Evolutionary conservation across 106 monocot genomes (phyloP).

Genomic region (Dioscorea dumetorum): DNA sequence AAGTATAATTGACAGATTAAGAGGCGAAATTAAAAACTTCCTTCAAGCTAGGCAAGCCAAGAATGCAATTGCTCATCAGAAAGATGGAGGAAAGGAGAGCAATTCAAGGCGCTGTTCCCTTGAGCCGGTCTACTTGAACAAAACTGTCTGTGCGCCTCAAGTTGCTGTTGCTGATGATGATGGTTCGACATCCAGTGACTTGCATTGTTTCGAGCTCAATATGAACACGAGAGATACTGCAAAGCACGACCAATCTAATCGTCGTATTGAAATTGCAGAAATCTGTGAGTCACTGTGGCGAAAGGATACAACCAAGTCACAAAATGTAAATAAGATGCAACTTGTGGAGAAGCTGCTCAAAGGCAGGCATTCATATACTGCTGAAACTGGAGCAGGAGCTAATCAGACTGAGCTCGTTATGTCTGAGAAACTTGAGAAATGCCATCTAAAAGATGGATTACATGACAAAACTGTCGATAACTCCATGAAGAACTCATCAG

Average conservation of each 20-base stretch:
- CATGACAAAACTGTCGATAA: background rate
- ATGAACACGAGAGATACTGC: constrained; percentile 6
- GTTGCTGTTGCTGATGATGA: constrained; percentile 60
- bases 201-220: constrained; percentile 64
- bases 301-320: background rate
- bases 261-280: background rate
- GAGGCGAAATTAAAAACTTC: constrained; percentile 29
- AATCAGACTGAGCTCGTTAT: constrained; percentile 1
- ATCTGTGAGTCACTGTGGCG: constrained; percentile 10
- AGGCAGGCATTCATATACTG: background rate
- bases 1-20: constrained; percentile 32
- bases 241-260: constrained; percentile 5
- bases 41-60: constrained; percentile 29
- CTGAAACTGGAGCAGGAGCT: background rate
- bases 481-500: constrained; percentile 3
- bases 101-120: constrained; percentile 40
- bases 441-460: background rate
- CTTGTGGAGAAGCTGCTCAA: background rate
- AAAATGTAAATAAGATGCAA: constrained; percentile 3
- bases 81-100: constrained; percentile 1
- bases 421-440: background rate
- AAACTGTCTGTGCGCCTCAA: constrained; percentile 51
- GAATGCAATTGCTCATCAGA: constrained; percentile 6
- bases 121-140: constrained; percentile 65
- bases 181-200: constrained; percentile 56